Base-by-base conservation (phyloP, 2,329 filamentous ascomycete genomes). In the Chrysoporthe puriensis region DNA sequence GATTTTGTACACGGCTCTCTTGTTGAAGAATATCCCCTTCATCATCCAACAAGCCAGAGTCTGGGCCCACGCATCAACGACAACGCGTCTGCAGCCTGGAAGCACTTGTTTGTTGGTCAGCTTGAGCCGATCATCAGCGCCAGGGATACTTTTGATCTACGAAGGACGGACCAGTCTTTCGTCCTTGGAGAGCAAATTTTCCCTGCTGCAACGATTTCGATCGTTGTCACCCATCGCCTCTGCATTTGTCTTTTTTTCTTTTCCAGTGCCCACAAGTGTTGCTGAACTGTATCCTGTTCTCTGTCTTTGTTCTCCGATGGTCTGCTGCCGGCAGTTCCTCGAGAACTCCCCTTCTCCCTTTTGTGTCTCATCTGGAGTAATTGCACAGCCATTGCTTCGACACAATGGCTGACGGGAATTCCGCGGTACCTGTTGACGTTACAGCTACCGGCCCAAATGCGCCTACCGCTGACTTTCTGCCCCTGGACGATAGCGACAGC, bases 191-290 rank as follows among this genome's bases (percentile, higher is more conserved):
- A 48, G 14, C 32, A 64, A 52, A 48, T 13, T 21, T 43, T 26
- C 36, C 43, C 66, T 50, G 42, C 63, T 44, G 46, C 68, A 70
- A 70, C 68, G 66, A 42, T 64, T 40, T 57, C 13, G 44, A 57
- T 63, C 68, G 68, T 70, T 68, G 68, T 70, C 48, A 66, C 59
- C 46, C 48, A 43, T 66, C 60, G 42, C 43, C 59, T 18, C 54
- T 40, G 54, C 54, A 40, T 56, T 42, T 56, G 50, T 36, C 61
- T 42, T 44, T 34, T 16, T 58, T 40, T 59, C 11, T 21, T 13
- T 44, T 13, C 60, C 66, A 70, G 62, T 70, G 66, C 66, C 60
- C 56, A 70, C 68, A 70, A 70, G 68, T 70, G 68, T 70, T 66
- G 66, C 66, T 68, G 59, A 67, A 43, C 66, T 63, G 59, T 63